Conservation (phyloP, 257 asterid genomes). For the Solanum arcanum region DNA sequence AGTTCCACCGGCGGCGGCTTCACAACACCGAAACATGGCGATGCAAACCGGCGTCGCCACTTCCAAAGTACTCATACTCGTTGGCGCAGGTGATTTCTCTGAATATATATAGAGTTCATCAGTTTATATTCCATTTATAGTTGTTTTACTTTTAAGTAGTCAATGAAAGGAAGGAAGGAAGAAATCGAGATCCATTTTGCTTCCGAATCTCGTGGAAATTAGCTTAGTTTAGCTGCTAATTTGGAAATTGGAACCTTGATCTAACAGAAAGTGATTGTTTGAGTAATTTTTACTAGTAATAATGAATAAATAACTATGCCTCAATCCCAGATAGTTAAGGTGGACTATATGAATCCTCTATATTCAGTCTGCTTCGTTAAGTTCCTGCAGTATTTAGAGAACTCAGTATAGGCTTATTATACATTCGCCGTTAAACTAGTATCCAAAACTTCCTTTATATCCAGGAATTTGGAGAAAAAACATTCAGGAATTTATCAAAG, state of each 20-base stretch:
- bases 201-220: background rate
- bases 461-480: background rate
- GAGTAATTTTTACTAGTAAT: background rate
- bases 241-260: background rate
- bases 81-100: constrained; percentile 53
- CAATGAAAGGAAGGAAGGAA: background rate
- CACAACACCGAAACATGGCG: constrained; percentile 39
- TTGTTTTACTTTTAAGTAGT: background rate
- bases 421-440: background rate
- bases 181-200: background rate
- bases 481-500: background rate
- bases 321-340: background rate
- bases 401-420: background rate
- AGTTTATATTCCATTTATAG: background rate
- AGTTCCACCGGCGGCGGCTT: background rate
- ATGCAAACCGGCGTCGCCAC: constrained; percentile 69
- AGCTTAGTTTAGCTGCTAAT: background rate
- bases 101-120: background rate
- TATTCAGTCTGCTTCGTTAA: background rate
- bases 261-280: background rate
- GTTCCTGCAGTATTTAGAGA: background rate
- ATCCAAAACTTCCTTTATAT: background rate
- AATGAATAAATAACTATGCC: background rate
- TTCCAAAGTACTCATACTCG: constrained; percentile 63
- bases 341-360: background rate